A percentile compares a stretch with the other conserved stretches of the same genome.
phyloP scores from a whole-genome alignment of 768 basidiomycete species.

The Melanogaster broomeanus region DNA sequence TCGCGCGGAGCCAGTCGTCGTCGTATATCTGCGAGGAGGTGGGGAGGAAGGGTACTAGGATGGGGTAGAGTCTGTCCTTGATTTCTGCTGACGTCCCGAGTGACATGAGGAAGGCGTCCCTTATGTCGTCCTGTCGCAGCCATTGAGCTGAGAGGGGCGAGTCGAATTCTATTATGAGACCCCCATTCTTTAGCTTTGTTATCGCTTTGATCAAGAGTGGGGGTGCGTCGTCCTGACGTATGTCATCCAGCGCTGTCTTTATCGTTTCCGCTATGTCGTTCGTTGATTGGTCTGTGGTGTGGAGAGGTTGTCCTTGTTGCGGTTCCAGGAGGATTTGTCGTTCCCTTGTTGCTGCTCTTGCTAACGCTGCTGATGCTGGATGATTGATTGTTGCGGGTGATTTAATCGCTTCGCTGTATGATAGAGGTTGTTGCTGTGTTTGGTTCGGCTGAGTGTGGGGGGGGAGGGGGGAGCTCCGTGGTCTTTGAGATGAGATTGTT shows the following conservation, averaged over 20 bases:
- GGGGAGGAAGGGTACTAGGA: background rate
- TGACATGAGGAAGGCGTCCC: background rate
- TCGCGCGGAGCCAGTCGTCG: background rate
- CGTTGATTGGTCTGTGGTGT: background rate
- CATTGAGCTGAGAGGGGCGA: background rate
- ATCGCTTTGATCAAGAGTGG: background rate
- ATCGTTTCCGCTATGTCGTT: background rate
- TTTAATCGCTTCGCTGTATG: background rate
- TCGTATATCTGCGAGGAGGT: background rate
- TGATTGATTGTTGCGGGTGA: background rate
- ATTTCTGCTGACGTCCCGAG: background rate
- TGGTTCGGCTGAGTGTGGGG: no score
- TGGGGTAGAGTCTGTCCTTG: background rate
- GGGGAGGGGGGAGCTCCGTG: background rate
- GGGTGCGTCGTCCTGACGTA: background rate
- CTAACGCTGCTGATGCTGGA: background rate
- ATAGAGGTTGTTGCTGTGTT: no score
- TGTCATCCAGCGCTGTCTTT: background rate
- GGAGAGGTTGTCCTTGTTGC: background rate
- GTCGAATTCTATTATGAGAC: background rate
- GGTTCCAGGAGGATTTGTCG: background rate
- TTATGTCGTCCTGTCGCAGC: background rate
- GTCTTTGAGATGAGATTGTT: background rate
- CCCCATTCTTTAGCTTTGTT: background rate
- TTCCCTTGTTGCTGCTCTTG: background rate